Evolutionary conservation across 441 rosid genomes (phyloP).

Genomic region (Daphne laureola): DNA sequence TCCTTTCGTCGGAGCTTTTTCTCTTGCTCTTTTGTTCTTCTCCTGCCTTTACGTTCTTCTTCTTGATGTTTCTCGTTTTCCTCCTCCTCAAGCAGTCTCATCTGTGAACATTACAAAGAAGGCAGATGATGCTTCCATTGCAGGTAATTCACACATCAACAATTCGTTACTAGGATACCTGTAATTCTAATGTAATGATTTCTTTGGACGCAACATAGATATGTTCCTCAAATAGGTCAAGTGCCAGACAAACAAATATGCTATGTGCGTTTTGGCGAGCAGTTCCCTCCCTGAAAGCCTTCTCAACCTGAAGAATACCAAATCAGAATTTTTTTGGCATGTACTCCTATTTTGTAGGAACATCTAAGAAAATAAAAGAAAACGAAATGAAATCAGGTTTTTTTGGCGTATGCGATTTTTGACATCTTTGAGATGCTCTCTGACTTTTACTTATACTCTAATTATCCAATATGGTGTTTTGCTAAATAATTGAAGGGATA

Average conservation of each 20-base stretch:
- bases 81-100: slow-evolving; percentile 91
- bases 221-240: slow-evolving; percentile 81
- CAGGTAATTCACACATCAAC: no score
- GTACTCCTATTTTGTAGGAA: no score
- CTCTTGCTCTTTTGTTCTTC: slow-evolving; percentile 74
- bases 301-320: slow-evolving; percentile 63
- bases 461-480: no score
- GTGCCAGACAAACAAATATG: slow-evolving; percentile 82
- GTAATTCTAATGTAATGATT: slow-evolving; percentile 81
- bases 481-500: no score
- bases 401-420: no score
- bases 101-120: slow-evolving; percentile 31
- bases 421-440: no score
- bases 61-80: slow-evolving; percentile 95
- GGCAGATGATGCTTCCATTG: not conserved
- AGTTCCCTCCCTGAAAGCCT: slow-evolving; percentile 96
- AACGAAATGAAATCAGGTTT: no score
- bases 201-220: slow-evolving; percentile 97
- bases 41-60: slow-evolving; percentile 83
- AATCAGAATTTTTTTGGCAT: no score
- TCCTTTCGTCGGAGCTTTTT: slow-evolving; percentile 83
- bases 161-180: slow-evolving; percentile 25
- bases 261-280: slow-evolving; percentile 97
- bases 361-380: no score
- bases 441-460: no score